These are phyloP conservation scores for Penicillium sp. DNA, from an alignment of 2,329 filamentous ascomycete species.

Conservation along the genomic window DNA sequence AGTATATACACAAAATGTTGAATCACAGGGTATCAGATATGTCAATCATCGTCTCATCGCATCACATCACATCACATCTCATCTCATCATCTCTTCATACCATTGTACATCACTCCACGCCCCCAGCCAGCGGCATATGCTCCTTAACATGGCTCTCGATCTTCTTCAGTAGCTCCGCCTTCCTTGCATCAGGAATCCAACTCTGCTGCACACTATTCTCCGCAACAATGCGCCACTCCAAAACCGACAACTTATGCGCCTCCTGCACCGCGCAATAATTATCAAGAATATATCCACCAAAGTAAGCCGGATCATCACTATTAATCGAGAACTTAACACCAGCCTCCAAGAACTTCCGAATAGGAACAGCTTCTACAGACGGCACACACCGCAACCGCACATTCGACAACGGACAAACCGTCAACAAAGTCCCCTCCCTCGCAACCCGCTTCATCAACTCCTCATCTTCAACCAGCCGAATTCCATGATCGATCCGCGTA, in stretches of 20 bases:
- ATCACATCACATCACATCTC: neutral
- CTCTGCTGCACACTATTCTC: conserved; percentile 67
- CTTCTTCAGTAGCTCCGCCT: conserved; percentile 57
- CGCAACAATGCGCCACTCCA: conserved; percentile 71
- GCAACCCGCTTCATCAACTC: conserved; percentile 64
- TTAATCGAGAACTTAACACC: conserved; percentile 74
- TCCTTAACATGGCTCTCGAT: conserved; percentile 38
- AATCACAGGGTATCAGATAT: conserved; percentile 27
- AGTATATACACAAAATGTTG: conserved; percentile 24
- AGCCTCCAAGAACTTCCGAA: conserved; percentile 65
- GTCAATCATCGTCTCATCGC: neutral
- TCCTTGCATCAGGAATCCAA: conserved; percentile 69
- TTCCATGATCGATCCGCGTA: conserved; percentile 75
- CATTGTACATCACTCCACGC: neutral
- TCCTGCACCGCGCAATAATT: conserved; percentile 79
- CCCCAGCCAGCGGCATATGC: conserved; percentile 20
- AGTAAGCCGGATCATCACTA: conserved; percentile 75
- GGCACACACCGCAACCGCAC: conserved; percentile 64
- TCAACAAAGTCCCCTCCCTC: conserved; percentile 63
- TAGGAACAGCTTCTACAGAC: conserved; percentile 60
- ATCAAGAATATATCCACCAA: conserved; percentile 74
- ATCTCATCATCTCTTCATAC: neutral
- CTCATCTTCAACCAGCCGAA: conserved; percentile 65
- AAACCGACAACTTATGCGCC: conserved; percentile 63
- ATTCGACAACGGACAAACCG: conserved; percentile 75